Base-by-base conservation (phyloP, 257 asterid genomes). In the Misopates orontium region DNA sequence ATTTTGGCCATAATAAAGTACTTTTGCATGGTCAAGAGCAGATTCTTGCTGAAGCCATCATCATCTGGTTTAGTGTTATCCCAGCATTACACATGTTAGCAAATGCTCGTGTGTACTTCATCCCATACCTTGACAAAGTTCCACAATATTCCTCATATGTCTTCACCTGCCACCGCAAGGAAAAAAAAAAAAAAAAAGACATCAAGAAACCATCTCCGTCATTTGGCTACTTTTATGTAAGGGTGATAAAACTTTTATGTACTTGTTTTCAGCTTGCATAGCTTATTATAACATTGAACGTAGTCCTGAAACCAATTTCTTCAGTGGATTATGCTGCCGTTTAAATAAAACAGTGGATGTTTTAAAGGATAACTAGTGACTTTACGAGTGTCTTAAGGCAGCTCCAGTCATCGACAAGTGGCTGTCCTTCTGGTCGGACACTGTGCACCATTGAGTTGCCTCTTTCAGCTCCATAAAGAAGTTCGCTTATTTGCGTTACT, bases 321-420 rank as follows among this genome's bases (percentile, higher is more conserved):
- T 16, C 10, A 16, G 7, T 16, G 20, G 9, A 15, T 48, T 48
- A 48, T 16, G 20, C 11, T 48, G 18, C n/a, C n/a, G 16, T 17
- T 16, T 48, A 16, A 28, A 56, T 36, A n/a, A 24, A 56, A 1
- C 13, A 28, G 12, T 16, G 21, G 28, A 12, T 40, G 24, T 23
- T 19, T 53, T 22, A 10, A 45, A 22, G 45, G 23, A 19, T 19
- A 28, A 22, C 40, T 32, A 40, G 31, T 64, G 15, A 18, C 52
- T 69, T 52, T 60, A 67, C 70, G 60, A 60, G 10, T 42, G 73
- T 54, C 70, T 67, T 60, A 14, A 61, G 73, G 70, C 70, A 67
- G 70, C 40, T 61, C 70, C 78, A 73, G 17, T 67, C 73, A 49
- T 73, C 70, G 45, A 73, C 78, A 36, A 67, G 66, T 66, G 73